These are phyloP conservation scores for Chlamydomonas sp. DNA, from an alignment of 139 green algal genomes.

Conservation along the genomic window DNA sequence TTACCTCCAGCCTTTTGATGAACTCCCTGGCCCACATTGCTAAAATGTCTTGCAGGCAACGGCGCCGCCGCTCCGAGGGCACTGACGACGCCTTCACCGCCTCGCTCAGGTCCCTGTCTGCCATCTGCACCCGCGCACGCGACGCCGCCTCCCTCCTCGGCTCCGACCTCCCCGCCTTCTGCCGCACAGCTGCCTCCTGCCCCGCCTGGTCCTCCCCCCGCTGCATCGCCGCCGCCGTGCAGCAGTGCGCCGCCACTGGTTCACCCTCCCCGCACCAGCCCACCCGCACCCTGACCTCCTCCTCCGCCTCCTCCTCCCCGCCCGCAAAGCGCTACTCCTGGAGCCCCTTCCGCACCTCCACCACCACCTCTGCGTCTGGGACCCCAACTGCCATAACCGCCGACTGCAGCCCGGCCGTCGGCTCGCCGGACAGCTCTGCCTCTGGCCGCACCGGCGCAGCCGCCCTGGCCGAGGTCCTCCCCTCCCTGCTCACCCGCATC, in stretches of 20 bases:
- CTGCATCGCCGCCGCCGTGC: background rate
- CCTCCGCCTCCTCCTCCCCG: too few species aligned
- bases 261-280: too few species aligned
- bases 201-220: background rate
- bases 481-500: background rate
- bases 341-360: too few species aligned
- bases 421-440: background rate
- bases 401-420: background rate
- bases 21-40: too few species aligned
- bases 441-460: background rate
- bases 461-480: background rate
- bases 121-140: background rate
- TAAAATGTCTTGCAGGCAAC: background rate
- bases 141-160: slow-evolving; percentile 14
- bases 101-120: background rate
- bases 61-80: background rate
- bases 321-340: too few species aligned
- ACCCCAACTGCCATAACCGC: background rate
- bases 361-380: too few species aligned
- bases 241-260: too few species aligned
- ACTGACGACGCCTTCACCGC: background rate
- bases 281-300: too few species aligned
- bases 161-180: slow-evolving; percentile 18
- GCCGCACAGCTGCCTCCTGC: background rate
- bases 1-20: background rate